Evolutionary conservation across 805 yeast genomes (phyloP), one percentile per base, ranked within the genome.

Genomic region (Ogataea corticis): DNA sequence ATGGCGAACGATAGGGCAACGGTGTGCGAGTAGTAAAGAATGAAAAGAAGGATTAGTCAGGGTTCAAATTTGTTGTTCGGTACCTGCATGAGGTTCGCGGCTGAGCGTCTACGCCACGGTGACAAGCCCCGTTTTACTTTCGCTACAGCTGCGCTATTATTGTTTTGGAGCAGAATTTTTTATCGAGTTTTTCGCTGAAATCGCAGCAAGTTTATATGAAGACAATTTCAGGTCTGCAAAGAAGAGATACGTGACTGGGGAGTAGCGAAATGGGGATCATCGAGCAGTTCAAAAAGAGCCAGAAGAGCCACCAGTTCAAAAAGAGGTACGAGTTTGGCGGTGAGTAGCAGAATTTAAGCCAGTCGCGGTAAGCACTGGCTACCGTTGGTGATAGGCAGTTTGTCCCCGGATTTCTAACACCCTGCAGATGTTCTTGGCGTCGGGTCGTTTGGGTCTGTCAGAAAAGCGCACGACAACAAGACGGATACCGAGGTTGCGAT

Each of bases 361-460:
- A 4, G 7, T n/a, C n/a, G n/a, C n/a, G n/a, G n/a, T n/a, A n/a
- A n/a, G n/a, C n/a, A n/a, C n/a, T n/a, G n/a, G n/a, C n/a, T n/a
- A n/a, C n/a, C n/a, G n/a, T n/a, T n/a, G 13, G 7, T 14, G 9
- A 16, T 18, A 15, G 15, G 16, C 13, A 21, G 14, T 10, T 19
- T 10, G 10, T 18, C 11, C 37, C 27, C 10, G 13, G 6, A 3
- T 13, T 37, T 12, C 43, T 40, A 30, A 48, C 23, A 12, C 2
- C 7, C 18, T 13, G 14, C 33, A 44, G 77, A 77, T 47, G 85
- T 94, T 0, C 67, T 89, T 11, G 97, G 97, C 7, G 96, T 95
- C 0, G 97, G 97, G 2, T 77, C 94, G 1, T 89, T 86, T 67
- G 97, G 97, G 33, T 82, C 87, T 7, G 97, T 90, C 2, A 73